Evolutionary conservation across 2,329 filamentous ascomycete species (phyloP), one percentile per base, ranked within the genome.

Genomic region (Furcasterigmium sp.): DNA sequence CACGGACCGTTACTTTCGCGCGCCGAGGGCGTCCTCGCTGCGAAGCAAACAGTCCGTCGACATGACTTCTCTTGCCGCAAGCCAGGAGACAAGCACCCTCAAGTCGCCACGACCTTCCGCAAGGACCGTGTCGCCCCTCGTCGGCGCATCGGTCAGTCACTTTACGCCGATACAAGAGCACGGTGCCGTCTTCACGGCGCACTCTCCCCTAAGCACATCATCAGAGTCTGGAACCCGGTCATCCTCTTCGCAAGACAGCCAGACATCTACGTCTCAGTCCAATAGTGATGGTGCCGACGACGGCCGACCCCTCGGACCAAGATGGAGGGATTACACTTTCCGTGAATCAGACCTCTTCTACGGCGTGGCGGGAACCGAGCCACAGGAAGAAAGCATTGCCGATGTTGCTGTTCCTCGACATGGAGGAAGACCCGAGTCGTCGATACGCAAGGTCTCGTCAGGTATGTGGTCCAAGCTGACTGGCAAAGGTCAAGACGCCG

Each of bases 311-410:
- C 46, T 58, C 13, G 54, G 53, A 18, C 53, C 55, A 19, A 45
- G 53, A 8, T 56, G 54, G 41, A 53, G 54, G 8, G 62, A 65
- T 41, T 65, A 65, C 32, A 63, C 62, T 0, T 59, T 65, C 17
- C 56, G 62, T 10, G 63, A 65, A 42, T 54, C 57, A 1, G 62
- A 65, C 37, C 46, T 63, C 9, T 64, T 60, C 37, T 65, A 64
- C 36, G 37, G 41, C 15, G 36, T 25, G 6, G 42, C 47, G 10
- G 38, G 29, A 10, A 39, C 39, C 18, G 18, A n/a, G 26, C 38
- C 13, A 8, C 38, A 19, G 17, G 29, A n/a, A n/a, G n/a, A n/a
- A n/a, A n/a, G n/a, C n/a, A n/a, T n/a, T n/a, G n/a, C n/a, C n/a
- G n/a, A n/a, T n/a, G n/a, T n/a, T n/a, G n/a, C n/a, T n/a, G n/a